A percentile compares a stretch with the other conserved stretches of the same genome.
These are phyloP conservation scores for Mediolabrus comicus DNA, from an alignment of 108 stramenopile genomes.

Conservation along the genomic window DNA sequence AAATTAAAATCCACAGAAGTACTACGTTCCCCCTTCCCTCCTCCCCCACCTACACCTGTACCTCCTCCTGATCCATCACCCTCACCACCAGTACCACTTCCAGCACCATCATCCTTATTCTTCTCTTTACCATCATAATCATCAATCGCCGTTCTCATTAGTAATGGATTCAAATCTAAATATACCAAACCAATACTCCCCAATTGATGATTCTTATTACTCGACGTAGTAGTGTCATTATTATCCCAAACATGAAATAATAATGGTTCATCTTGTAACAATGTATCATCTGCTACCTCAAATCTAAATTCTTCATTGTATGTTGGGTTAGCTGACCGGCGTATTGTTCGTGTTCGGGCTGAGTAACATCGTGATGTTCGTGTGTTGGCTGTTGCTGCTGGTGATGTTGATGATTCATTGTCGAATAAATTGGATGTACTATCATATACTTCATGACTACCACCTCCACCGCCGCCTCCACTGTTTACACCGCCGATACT, in stretches of 20 bases:
- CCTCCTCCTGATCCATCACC: conserved; percentile 6
- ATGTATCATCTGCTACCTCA: conserved; percentile 93
- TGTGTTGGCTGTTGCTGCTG: conserved; percentile 1
- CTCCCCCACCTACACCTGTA: conserved; percentile 2
- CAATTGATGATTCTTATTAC: conserved; percentile 36
- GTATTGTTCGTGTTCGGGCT: conserved; percentile 76
- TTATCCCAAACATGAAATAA: conserved; percentile 91
- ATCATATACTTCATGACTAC: too few species aligned
- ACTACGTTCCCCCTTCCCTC: neutral
- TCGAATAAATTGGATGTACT: too few species aligned
- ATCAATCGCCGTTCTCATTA: conserved; percentile 77
- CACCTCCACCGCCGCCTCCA: too few species aligned
- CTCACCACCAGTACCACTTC: neutral
- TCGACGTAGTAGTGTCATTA: conserved; percentile 50
- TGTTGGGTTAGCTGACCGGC: conserved; percentile 73
- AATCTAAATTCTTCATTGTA: conserved; percentile 96
- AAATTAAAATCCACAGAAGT: neutral
- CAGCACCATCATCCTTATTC: conserved; percentile 12
- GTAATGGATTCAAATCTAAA: conserved; percentile 93
- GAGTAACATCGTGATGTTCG: conserved; percentile 79
- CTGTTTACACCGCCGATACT: too few species aligned
- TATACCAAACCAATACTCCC: conserved; percentile 88
- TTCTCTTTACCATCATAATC: conserved; percentile 22
- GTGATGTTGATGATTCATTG: neutral
- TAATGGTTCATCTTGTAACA: conserved; percentile 96